These are phyloP conservation scores for Amniculicola lignicola DNA, from an alignment of 495 filamentous ascomycete species.

Conservation along the genomic window DNA sequence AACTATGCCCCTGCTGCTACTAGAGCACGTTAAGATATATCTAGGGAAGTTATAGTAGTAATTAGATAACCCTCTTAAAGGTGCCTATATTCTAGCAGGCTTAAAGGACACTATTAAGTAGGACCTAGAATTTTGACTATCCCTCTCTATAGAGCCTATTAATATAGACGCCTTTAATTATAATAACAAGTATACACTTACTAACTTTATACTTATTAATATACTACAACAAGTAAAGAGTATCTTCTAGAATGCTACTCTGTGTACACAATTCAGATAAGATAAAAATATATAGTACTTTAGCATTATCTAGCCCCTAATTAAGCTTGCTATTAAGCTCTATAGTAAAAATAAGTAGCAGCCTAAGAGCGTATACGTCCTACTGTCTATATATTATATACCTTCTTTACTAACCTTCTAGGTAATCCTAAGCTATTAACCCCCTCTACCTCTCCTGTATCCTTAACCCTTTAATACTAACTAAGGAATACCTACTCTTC, in stretches of 20 bases:
- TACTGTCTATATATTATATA: no score
- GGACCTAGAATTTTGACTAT: no score
- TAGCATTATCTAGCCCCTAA: slow-evolving; percentile 18
- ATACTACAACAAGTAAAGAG: slow-evolving; percentile 17
- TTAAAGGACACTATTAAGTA: no score
- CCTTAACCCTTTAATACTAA: not conserved
- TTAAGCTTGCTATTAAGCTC: slow-evolving; percentile 17
- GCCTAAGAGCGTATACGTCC: slow-evolving; percentile 20
- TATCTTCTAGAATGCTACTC: slow-evolving; percentile 20
- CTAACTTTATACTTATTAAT: slow-evolving; percentile 16
- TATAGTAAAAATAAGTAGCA: slow-evolving; percentile 19
- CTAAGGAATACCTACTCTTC: slow-evolving; percentile 7
- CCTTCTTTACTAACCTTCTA: no score
- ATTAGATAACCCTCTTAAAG: no score
- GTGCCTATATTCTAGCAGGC: no score
- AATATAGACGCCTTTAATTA: slow-evolving; percentile 15
- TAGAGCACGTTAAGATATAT: not conserved
- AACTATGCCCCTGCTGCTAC: slow-evolving; percentile 11
- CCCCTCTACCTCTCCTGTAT: no score
- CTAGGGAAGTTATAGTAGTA: no score
- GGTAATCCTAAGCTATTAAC: no score
- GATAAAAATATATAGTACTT: slow-evolving; percentile 25
- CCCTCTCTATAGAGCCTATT: no score
- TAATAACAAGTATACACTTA: slow-evolving; percentile 1
- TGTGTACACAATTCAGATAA: slow-evolving; percentile 12